Conservation (phyloP, 2,329 filamentous ascomycete species). For the Laburnicola sp. region DNA sequence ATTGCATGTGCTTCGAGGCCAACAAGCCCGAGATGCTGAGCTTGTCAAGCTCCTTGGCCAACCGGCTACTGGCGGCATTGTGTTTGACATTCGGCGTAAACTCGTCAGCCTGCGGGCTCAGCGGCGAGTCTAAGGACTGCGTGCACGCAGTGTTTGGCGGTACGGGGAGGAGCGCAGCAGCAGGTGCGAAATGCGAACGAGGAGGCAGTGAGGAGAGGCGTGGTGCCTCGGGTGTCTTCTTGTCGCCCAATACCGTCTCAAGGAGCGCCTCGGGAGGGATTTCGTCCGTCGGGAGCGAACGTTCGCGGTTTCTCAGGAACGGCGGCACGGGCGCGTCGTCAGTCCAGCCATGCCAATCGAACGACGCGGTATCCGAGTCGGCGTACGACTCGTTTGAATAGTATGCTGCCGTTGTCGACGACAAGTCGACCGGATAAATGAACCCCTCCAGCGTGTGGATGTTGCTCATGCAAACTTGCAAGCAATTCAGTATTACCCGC, state of each 20-base stretch:
- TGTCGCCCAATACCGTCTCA: constrained; percentile 1
- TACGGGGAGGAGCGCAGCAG: constrained; percentile 8
- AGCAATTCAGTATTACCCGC: constrained; percentile 32
- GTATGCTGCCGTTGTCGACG: constrained; percentile 16
- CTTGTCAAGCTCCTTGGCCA: constrained; percentile 16
- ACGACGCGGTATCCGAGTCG: constrained; percentile 24
- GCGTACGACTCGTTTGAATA: constrained; percentile 20
- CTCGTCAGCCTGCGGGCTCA: constrained; percentile 27
- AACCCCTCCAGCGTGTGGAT: constrained; percentile 32
- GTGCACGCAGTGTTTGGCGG: constrained; percentile 21
- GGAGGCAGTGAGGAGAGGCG: constrained; percentile 10
- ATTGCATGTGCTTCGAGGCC: constrained; percentile 17
- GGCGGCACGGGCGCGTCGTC: constrained; percentile 28
- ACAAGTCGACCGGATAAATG: constrained; percentile 12
- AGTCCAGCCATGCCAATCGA: constrained; percentile 39
- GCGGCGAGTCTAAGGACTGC: constrained; percentile 13
- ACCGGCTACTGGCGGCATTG: neutral
- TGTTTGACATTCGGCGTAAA: constrained; percentile 25
- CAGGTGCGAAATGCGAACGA: neutral
- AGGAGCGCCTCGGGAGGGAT: constrained; percentile 25
- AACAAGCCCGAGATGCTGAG: constrained; percentile 28
- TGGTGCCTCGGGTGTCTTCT: neutral
- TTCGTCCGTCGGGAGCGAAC: constrained; percentile 17
- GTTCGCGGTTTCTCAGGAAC: constrained; percentile 23
- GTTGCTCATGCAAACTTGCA: constrained; percentile 37